These are phyloP conservation scores for Sanghuangporus weigelae DNA, from an alignment of 1,284 basidiomycete species.

Conservation along the genomic window DNA sequence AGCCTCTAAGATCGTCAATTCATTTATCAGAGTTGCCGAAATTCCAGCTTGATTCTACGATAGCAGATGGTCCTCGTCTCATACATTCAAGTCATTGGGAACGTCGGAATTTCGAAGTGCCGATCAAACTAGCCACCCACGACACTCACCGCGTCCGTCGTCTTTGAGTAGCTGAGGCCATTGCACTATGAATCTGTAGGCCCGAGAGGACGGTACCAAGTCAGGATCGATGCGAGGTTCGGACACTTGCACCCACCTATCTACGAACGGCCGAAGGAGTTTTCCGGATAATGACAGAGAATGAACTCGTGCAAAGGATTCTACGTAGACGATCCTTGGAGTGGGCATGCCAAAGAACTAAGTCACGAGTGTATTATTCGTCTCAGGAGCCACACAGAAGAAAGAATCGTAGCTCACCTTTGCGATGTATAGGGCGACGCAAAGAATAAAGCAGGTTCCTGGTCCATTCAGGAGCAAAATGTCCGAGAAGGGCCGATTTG, in stretches of 20 bases:
- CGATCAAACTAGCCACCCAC: conserved; percentile 59
- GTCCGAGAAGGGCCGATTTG: conserved; percentile 53
- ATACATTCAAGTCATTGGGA: neutral
- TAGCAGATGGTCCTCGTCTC: too few relatives aligned
- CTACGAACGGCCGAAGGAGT: conserved; percentile 76
- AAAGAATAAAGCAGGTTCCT: conserved; percentile 87
- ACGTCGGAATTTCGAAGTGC: neutral
- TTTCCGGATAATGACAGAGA: conserved; percentile 83
- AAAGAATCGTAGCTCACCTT: conserved; percentile 47
- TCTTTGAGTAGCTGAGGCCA: conserved; percentile 63
- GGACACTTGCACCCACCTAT: conserved; percentile 44
- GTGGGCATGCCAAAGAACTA: conserved; percentile 74
- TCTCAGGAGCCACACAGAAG: neutral
- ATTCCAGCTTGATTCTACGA: too few relatives aligned
- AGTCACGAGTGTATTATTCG: neutral
- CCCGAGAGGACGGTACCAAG: conserved; percentile 4
- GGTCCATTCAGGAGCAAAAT: conserved; percentile 91
- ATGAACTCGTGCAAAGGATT: conserved; percentile 89
- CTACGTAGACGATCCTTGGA: conserved; percentile 83
- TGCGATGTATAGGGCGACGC: conserved; percentile 66
- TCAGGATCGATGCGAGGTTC: conserved; percentile 7
- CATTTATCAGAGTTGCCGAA: too few relatives aligned
- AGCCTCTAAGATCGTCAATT: too few relatives aligned
- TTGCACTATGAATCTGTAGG: conserved; percentile 74
- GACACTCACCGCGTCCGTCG: conserved; percentile 41